Conservation (phyloP, 768 basidiomycete genomes). For the Krasilnikovozyma curviuscula region DNA sequence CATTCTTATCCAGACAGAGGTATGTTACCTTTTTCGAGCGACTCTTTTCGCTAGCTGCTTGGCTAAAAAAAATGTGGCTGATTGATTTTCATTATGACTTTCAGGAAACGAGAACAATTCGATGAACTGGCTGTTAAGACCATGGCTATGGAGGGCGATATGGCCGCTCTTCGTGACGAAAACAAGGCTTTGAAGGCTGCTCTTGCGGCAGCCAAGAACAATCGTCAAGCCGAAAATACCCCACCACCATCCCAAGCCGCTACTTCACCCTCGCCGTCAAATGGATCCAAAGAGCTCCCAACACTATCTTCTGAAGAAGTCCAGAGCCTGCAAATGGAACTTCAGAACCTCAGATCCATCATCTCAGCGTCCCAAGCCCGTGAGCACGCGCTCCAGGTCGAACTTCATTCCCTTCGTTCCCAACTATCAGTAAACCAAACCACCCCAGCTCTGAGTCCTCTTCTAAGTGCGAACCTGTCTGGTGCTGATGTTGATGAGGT, state of each 20-base stretch:
- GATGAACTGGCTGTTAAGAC: constrained; percentile 73
- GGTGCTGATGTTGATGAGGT: background rate
- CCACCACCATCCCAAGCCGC: too few species aligned
- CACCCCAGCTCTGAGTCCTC: background rate
- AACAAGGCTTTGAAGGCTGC: background rate
- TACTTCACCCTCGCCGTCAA: too few species aligned
- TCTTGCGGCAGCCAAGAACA: too few species aligned
- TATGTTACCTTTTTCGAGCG: background rate
- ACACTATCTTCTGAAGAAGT: too few species aligned
- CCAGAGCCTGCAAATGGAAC: constrained; percentile 8
- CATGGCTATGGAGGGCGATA: background rate
- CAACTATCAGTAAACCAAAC: background rate
- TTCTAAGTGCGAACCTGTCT: background rate
- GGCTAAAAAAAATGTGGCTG: background rate
- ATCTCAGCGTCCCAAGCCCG: constrained; percentile 5
- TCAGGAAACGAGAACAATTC: constrained; percentile 64
- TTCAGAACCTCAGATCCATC: background rate
- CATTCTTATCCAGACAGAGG: constrained; percentile 73
- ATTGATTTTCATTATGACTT: background rate
- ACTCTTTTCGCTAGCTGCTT: background rate
- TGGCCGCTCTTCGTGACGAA: too few species aligned
- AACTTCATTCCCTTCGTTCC: constrained; percentile 3
- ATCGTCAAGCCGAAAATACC: too few species aligned
- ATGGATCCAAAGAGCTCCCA: too few species aligned
- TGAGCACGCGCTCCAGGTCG: constrained; percentile 8